phyloP scores from a whole-genome alignment of 2,329 filamentous ascomycete genomes.

The Monosporascus sp. region DNA sequence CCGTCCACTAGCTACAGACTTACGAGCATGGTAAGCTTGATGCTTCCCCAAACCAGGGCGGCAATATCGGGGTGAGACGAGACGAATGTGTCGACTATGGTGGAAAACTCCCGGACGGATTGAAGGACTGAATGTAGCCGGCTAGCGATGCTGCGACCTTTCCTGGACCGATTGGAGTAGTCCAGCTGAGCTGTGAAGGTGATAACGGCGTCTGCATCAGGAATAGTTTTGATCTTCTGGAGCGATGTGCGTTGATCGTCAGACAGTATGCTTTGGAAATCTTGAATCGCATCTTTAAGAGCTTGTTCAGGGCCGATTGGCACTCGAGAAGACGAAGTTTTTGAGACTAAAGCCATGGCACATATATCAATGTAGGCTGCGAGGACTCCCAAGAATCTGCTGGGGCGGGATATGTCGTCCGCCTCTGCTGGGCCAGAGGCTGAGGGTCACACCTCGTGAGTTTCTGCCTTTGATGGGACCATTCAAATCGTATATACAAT shows the following conservation, averaged over 20 bases:
- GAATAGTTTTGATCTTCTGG: constrained; percentile 8
- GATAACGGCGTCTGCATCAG: constrained; percentile 24
- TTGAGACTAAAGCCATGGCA: too few relatives aligned
- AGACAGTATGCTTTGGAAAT: constrained; percentile 2
- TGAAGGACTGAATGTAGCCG: constrained; percentile 26
- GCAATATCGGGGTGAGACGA: constrained; percentile 31
- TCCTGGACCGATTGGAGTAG: constrained; percentile 9
- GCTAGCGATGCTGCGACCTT: constrained; percentile 21
- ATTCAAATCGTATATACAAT: too few relatives aligned
- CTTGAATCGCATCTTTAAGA: constrained; percentile 3
- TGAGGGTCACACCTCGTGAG: too few relatives aligned
- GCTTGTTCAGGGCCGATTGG: too few relatives aligned
- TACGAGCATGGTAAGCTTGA: constrained; percentile 34
- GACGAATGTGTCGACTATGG: constrained; percentile 30
- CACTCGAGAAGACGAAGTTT: too few relatives aligned
- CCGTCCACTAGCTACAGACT: background rate
- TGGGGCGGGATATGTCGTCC: too few relatives aligned
- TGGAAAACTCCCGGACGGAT: constrained; percentile 31
- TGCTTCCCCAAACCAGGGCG: constrained; percentile 36
- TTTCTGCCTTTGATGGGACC: too few relatives aligned
- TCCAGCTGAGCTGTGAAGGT: constrained; percentile 28
- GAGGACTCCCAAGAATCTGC: too few relatives aligned
- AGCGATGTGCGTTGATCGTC: constrained; percentile 2
- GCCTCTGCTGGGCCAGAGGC: too few relatives aligned
- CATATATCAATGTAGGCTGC: too few relatives aligned